Conservation (phyloP, 805 yeast species). For the Yarrowia yakushimensis region DNA sequence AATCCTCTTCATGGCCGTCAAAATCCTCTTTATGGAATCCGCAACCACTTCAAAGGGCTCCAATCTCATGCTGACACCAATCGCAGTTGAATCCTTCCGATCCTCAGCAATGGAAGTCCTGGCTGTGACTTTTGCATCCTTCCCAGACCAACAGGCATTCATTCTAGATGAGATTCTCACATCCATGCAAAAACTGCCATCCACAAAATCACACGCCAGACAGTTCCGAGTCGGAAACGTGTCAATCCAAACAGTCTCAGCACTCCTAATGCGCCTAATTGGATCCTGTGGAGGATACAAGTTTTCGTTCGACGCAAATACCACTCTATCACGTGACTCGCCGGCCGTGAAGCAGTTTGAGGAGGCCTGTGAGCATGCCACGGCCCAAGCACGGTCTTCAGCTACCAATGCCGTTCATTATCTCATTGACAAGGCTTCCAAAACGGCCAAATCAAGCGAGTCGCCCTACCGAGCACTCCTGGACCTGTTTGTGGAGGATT, state of each 20-base stretch:
- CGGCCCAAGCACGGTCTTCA: conserved; percentile 27
- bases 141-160: conserved; percentile 52
- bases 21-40: conserved; percentile 43
- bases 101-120: conserved; percentile 32
- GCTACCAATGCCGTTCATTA: conserved; percentile 30
- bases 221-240: conserved; percentile 46
- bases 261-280: conserved; percentile 45
- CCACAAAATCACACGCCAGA: conserved; percentile 44
- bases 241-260: conserved; percentile 49
- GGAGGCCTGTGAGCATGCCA: conserved; percentile 16
- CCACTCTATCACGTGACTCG: conserved; percentile 22
- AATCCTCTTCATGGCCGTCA: conserved; percentile 51
- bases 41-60: conserved; percentile 31
- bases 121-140: conserved; percentile 33
- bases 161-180: conserved; percentile 58
- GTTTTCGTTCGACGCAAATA: conserved; percentile 28
- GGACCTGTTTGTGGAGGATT: conserved; percentile 57
- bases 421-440: conserved; percentile 30
- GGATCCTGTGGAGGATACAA: conserved; percentile 40
- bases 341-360: conserved; percentile 24
- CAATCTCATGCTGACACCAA: conserved; percentile 30
- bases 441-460: conserved; percentile 30
- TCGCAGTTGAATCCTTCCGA: conserved; percentile 37
- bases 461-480: conserved; percentile 36
- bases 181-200: conserved; percentile 50